phyloP scores from a whole-genome alignment of 495 filamentous ascomycete species.

The Penicillium pulvis region DNA sequence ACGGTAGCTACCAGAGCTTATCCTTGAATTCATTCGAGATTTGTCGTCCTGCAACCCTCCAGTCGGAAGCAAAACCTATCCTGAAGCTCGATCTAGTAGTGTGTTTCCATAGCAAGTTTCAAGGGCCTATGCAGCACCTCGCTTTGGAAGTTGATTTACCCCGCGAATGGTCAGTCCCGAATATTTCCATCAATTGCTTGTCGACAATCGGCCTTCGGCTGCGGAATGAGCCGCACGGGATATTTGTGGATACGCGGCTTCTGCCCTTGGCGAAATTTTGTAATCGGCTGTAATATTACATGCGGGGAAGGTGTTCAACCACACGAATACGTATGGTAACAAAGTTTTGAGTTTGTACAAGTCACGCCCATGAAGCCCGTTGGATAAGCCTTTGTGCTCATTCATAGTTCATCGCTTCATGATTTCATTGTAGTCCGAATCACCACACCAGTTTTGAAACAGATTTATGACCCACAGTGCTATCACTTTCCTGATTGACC shows the following conservation, averaged over 20 bases:
- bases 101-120: too few species aligned
- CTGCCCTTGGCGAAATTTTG: not conserved
- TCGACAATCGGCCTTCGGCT: slow-evolving; percentile 22
- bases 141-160: too few species aligned
- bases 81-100: too few species aligned
- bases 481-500: not conserved
- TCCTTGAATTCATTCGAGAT: slow-evolving; percentile 5
- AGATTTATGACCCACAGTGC: not conserved
- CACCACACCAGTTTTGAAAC: not conserved
- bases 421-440: not conserved
- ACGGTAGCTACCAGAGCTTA: not conserved
- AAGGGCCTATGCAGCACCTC: too few species aligned
- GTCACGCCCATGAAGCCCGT: not conserved
- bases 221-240: not conserved
- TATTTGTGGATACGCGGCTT: slow-evolving; percentile 2
- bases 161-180: too few species aligned
- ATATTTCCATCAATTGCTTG: too few species aligned
- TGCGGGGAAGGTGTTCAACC: slow-evolving; percentile 18
- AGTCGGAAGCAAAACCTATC: too few species aligned
- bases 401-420: not conserved
- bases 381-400: not conserved
- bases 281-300: slow-evolving; percentile 19
- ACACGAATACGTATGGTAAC: not conserved
- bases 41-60: not conserved
- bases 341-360: not conserved